Conservation (phyloP, 768 basidiomycete genomes). For the Mrakia gelida region DNA sequence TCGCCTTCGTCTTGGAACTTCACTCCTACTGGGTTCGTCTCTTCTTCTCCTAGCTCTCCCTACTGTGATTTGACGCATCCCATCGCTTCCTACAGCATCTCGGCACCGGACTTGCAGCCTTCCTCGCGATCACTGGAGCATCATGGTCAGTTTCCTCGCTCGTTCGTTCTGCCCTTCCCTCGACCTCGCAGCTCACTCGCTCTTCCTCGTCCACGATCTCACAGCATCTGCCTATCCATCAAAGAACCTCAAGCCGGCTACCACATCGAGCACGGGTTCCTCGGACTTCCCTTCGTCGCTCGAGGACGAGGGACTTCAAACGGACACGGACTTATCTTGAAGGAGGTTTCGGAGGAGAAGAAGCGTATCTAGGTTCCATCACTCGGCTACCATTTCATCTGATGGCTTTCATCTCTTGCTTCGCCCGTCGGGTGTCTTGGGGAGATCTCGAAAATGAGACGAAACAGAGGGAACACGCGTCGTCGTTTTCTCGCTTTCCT, state of each 20-base stretch:
- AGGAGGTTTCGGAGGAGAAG: constrained; percentile 1
- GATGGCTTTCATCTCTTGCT: too few species aligned
- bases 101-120: constrained; percentile 7
- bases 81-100: too few species aligned
- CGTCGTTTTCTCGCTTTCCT: too few species aligned
- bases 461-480: too few species aligned
- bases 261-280: background rate
- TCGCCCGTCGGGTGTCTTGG: too few species aligned
- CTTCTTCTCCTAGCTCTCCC: background rate
- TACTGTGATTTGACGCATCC: too few species aligned
- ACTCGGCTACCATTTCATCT: too few species aligned
- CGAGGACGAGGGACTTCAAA: background rate
- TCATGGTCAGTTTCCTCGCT: background rate
- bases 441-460: too few species aligned
- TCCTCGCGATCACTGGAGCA: background rate
- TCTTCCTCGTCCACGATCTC: background rate
- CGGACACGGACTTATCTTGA: background rate
- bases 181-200: background rate
- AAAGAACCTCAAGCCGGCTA: constrained; percentile 6
- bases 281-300: constrained; percentile 3
- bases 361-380: background rate
- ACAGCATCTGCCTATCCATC: constrained; percentile 4
- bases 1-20: constrained; percentile 17
- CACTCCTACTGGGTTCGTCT: background rate
- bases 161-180: background rate